Conservation (phyloP, 2,329 filamentous ascomycete genomes). For the Phoma sp. region DNA sequence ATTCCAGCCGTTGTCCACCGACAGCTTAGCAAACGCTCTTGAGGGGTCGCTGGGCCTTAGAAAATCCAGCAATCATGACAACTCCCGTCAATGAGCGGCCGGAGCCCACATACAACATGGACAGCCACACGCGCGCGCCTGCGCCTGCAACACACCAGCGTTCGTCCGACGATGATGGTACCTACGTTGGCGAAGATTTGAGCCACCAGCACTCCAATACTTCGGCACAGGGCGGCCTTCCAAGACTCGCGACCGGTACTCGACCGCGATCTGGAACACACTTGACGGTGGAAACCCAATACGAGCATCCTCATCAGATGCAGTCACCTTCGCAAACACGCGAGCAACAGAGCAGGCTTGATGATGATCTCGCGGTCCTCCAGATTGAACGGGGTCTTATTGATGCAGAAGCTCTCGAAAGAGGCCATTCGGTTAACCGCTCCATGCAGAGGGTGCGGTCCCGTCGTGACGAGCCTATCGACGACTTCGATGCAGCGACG, state of each 20-base stretch:
- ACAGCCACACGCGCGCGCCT: conserved; percentile 27
- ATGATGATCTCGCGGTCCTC: conserved; percentile 70
- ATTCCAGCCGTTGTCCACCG: background rate
- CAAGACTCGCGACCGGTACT: conserved; percentile 12
- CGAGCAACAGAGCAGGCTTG: conserved; percentile 65
- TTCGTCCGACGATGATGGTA: conserved; percentile 48
- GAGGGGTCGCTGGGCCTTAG: conserved; percentile 10
- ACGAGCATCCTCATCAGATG: conserved; percentile 37
- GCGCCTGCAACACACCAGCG: conserved; percentile 29
- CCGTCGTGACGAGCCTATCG: conserved; percentile 62
- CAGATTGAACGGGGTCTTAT: conserved; percentile 68
- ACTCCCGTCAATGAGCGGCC: conserved; percentile 44
- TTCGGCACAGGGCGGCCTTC: conserved; percentile 13
- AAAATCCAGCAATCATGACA: conserved; percentile 36
- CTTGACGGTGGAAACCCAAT: conserved; percentile 56
- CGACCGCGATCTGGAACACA: conserved; percentile 48
- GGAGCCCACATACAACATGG: conserved; percentile 47
- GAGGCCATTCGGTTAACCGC: conserved; percentile 43
- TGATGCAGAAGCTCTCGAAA: conserved; percentile 47
- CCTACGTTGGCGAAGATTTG: conserved; percentile 45
- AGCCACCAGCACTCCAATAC: conserved; percentile 36
- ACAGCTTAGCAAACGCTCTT: background rate
- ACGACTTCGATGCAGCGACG: conserved; percentile 71
- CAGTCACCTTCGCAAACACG: conserved; percentile 62
- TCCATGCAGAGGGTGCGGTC: conserved; percentile 61